A percentile compares a stretch with the other conserved stretches of the same genome.
phyloP scores from a whole-genome alignment of 2,329 filamentous ascomycete genomes.

The Trichoderma endophyticum region DNA sequence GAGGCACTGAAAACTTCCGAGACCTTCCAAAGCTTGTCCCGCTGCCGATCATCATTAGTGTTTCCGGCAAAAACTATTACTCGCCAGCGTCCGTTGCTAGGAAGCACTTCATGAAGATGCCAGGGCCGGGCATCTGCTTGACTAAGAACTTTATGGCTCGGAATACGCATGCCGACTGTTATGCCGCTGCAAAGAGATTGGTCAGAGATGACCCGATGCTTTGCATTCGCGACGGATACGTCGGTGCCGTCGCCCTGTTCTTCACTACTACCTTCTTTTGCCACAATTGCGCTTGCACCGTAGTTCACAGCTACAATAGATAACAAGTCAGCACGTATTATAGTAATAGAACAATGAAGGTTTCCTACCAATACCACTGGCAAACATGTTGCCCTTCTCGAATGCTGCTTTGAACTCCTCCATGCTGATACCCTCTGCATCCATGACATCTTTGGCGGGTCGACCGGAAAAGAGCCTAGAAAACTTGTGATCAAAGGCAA shows the following conservation, averaged over 20 bases:
- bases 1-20: background rate
- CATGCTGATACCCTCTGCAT: slow-evolving; percentile 1
- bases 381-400: background rate
- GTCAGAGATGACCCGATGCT: background rate
- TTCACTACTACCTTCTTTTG: background rate
- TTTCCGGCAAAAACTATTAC: background rate
- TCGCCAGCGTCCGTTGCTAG: background rate
- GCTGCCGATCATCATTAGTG: background rate
- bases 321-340: background rate
- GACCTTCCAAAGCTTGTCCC: background rate
- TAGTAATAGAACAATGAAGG: accelerated
- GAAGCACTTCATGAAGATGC: background rate
- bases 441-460: slow-evolving; percentile 1
- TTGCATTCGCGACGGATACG: background rate
- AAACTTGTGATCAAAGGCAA: background rate
- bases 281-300: background rate
- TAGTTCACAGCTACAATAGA: background rate
- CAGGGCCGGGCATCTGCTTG: background rate
- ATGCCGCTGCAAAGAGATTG: background rate
- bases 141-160: background rate
- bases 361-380: background rate
- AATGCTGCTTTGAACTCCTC: background rate
- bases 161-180: background rate
- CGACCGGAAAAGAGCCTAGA: background rate
- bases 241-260: background rate